A percentile compares a stretch with the other conserved stretches of the same genome.
Conservation (phyloP, 106 monocot genomes). For the Acorus gramineus region DNA sequence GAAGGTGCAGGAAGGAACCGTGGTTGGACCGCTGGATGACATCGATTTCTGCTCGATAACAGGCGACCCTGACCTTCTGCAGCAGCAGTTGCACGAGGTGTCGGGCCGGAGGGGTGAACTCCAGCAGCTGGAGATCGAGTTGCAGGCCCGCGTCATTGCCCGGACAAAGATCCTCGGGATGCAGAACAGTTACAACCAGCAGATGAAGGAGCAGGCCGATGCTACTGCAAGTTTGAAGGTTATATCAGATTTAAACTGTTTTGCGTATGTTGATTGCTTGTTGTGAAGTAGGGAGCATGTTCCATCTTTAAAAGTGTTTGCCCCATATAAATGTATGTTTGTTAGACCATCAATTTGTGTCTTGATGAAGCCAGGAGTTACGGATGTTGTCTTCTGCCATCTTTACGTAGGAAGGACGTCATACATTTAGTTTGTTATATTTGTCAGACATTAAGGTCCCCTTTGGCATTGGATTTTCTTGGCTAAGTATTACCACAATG, state of each 20-base stretch:
- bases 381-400: no score
- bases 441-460: no score
- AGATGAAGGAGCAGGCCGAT: conserved; percentile 26
- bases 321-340: no score
- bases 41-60: conserved; percentile 23
- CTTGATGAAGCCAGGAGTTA: no score
- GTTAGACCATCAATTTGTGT: no score
- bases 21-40: conserved; percentile 10
- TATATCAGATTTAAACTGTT: background rate
- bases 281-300: background rate
- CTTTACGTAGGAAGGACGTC: no score
- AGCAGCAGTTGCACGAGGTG: conserved; percentile 16
- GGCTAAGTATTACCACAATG: no score
- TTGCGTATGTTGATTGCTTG: background rate
- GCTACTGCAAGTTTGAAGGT: conserved; percentile 50
- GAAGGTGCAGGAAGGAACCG: conserved; percentile 23
- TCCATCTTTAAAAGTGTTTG: background rate
- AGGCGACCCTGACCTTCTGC: conserved; percentile 6
- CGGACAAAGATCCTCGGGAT: conserved; percentile 19
- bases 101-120: conserved; percentile 22
- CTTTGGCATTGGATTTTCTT: no score
- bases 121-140: conserved; percentile 28
- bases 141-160: conserved; percentile 21
- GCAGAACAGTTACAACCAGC: conserved; percentile 14
- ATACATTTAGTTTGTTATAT: no score